phyloP scores from a whole-genome alignment of 805 yeast genomes.

The Pichia occidentalis region DNA sequence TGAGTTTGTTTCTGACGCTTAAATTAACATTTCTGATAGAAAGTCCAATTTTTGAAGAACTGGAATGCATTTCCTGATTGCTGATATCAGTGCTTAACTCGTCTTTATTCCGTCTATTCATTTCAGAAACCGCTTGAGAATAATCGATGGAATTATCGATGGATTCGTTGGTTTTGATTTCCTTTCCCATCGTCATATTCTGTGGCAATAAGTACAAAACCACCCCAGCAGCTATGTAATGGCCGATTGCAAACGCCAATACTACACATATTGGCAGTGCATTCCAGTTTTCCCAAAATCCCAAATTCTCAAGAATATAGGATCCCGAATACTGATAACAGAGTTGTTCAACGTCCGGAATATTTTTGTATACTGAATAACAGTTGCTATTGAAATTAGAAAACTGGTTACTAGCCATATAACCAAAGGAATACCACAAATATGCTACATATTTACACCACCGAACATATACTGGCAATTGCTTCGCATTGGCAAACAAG shows the following conservation, averaged over 20 bases:
- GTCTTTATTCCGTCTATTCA: background rate
- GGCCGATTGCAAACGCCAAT: conserved; percentile 53
- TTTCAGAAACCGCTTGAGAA: conserved; percentile 1
- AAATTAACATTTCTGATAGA: conserved; percentile 19
- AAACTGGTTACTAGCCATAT: conserved; percentile 57
- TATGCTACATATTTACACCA: conserved; percentile 78
- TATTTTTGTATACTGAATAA: conserved; percentile 30
- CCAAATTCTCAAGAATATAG: conserved; percentile 48
- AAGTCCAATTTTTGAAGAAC: conserved; percentile 12
- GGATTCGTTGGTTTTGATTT: conserved; percentile 15
- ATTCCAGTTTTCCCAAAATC: conserved; percentile 60
- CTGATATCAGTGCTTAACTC: background rate
- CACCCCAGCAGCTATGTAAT: conserved; percentile 41
- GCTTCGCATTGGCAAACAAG: conserved; percentile 63
- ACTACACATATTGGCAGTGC: conserved; percentile 56
- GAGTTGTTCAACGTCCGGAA: conserved; percentile 25
- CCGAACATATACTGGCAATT: conserved; percentile 78
- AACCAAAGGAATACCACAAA: conserved; percentile 76
- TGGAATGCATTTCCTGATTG: too few relatives aligned
- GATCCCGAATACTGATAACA: conserved; percentile 50
- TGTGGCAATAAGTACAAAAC: conserved; percentile 43
- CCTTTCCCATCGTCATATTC: conserved; percentile 45
- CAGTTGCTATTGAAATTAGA: conserved; percentile 57
- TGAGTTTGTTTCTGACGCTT: conserved; percentile 20
- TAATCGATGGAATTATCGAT: conserved; percentile 14